phyloP scores from a whole-genome alignment of 345 rosid species.

The Euphorbia pulcherrima region DNA sequence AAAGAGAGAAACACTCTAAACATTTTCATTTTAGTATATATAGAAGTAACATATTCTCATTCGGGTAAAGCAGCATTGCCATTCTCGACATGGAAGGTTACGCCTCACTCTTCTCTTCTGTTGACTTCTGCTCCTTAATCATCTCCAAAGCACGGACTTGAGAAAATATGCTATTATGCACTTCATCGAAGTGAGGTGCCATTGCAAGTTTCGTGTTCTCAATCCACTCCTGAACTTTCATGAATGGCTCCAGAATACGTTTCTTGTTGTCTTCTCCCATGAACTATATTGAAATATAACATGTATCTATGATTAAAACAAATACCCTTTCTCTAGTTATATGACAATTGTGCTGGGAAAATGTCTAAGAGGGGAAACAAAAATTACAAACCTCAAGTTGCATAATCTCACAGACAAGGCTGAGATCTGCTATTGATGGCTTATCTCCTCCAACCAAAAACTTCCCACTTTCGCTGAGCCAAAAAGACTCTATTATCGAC shows the following conservation, averaged over 20 bases:
- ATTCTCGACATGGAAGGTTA: constrained; percentile 22
- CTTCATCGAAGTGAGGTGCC: constrained; percentile 67
- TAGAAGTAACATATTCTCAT: background rate
- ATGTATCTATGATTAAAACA: background rate
- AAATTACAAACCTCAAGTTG: constrained; percentile 54
- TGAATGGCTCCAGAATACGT: constrained; percentile 50
- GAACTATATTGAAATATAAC: constrained; percentile 32
- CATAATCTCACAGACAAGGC: constrained; percentile 77
- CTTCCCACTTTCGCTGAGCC: constrained; percentile 68
- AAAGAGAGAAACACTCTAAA: no score
- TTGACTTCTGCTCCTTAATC: constrained; percentile 27
- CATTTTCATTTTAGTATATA: background rate
- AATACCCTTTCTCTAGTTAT: background rate
- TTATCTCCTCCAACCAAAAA: constrained; percentile 68
- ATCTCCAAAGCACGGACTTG: constrained; percentile 30
- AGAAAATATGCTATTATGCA: constrained; percentile 50
- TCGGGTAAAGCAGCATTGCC: background rate
- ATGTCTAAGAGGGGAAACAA: background rate
- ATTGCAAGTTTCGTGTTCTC: constrained; percentile 58
- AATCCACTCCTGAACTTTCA: constrained; percentile 74
- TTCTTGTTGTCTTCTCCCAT: constrained; percentile 54
- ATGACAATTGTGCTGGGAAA: background rate
- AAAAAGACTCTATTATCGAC: constrained; percentile 53
- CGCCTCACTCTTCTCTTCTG: constrained; percentile 21
- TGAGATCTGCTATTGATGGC: constrained; percentile 81